Evolutionary conservation across 2,329 filamentous ascomycete genomes (phyloP).

Genomic region (Monosporascus sp.): DNA sequence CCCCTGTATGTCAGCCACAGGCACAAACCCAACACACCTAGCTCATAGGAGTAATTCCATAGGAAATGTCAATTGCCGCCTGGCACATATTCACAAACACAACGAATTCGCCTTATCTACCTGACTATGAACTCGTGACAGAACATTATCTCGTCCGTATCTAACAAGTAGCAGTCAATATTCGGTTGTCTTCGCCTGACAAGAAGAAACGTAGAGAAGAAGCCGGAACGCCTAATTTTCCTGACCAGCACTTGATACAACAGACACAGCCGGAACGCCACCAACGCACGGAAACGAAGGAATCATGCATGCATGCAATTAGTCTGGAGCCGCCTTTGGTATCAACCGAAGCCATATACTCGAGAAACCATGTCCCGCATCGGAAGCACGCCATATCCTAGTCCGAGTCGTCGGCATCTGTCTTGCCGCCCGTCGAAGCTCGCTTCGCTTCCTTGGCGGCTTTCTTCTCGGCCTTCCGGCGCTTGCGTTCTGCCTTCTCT

Average conservation of each 20-base stretch:
- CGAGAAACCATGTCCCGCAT: slow-evolving; percentile 7
- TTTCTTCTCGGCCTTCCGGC: slow-evolving; percentile 56
- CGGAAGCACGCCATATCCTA: slow-evolving; percentile 21
- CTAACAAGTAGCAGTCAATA: neutral
- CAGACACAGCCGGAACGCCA: neutral
- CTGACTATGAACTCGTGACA: too few relatives aligned
- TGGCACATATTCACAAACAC: too few relatives aligned
- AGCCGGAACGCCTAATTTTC: neutral
- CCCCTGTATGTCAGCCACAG: too few relatives aligned
- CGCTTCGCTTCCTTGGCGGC: slow-evolving; percentile 53
- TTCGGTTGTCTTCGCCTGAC: neutral
- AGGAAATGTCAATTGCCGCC: too few relatives aligned
- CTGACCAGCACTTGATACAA: neutral
- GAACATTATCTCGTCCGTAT: neutral
- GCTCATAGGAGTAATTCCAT: too few relatives aligned
- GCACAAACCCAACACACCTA: too few relatives aligned
- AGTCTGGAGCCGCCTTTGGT: slow-evolving; percentile 13
- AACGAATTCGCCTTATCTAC: too few relatives aligned
- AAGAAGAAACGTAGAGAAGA: neutral
- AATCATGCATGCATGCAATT: slow-evolving; percentile 3
- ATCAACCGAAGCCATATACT: slow-evolving; percentile 17
- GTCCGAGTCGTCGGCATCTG: slow-evolving; percentile 49
- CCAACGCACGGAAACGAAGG: neutral
- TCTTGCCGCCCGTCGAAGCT: slow-evolving; percentile 43
- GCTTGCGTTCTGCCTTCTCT: slow-evolving; percentile 58